These are phyloP conservation scores for Paecilomyces fulvus DNA, from an alignment of 2,329 filamentous ascomycete species.

Conservation along the genomic window DNA sequence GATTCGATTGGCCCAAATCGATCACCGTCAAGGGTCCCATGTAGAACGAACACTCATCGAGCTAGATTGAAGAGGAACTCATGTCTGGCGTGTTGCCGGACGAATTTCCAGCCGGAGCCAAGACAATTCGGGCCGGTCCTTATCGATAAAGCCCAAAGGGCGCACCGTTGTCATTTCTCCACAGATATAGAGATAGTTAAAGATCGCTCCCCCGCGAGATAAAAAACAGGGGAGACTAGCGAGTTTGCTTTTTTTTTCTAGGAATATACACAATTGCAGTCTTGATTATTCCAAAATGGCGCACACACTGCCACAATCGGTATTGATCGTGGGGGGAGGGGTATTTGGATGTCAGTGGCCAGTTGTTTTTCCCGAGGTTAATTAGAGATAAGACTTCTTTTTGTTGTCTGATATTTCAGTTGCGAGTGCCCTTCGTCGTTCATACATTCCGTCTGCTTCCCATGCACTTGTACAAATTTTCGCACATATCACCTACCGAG, in stretches of 20 bases:
- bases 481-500: neutral
- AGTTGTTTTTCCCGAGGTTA: neutral
- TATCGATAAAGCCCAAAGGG: neutral
- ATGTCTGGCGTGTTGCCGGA: neutral
- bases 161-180: neutral
- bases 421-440: neutral
- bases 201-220: neutral
- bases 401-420: neutral
- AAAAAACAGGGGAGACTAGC: neutral
- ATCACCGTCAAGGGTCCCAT: neutral
- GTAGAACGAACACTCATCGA: neutral
- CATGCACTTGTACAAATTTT: neutral
- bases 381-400: neutral
- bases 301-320: conserved; percentile 23
- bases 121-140: neutral
- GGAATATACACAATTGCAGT: neutral
- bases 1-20: neutral
- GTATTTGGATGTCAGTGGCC: conserved; percentile 34
- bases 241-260: neutral
- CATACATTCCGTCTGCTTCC: neutral
- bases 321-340: conserved; percentile 35
- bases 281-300: neutral
- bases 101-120: neutral
- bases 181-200: neutral
- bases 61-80: neutral